A percentile compares a stretch with the other conserved stretches of the same genome.
Evolutionary conservation across 306 rosid species (phyloP).

Genomic region (Geum urbanum): DNA sequence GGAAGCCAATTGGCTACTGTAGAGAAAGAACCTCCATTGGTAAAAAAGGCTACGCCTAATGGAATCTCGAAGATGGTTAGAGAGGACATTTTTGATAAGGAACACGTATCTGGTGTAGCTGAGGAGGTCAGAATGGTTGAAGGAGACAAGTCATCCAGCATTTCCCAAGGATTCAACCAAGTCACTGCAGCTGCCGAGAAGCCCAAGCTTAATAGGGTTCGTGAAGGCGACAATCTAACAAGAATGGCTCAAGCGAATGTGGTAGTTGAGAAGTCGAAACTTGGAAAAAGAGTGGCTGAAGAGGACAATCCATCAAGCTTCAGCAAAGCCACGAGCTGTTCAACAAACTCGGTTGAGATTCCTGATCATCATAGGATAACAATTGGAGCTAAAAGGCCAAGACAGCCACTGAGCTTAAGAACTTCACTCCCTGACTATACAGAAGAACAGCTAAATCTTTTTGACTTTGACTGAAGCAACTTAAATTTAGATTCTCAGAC

Average conservation of each 20-base stretch:
- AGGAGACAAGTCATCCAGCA: constrained; percentile 1
- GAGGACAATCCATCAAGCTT: constrained; percentile 1
- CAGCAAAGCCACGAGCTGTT: constrained; percentile 4
- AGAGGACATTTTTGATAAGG: constrained; percentile 13
- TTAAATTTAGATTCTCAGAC: too few relatives aligned
- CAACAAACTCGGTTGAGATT: constrained; percentile 17
- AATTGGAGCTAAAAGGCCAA: constrained; percentile 19
- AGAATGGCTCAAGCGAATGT: constrained; percentile 1
- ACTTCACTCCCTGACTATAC: constrained; percentile 44
- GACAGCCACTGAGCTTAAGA: constrained; percentile 25
- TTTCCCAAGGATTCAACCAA: constrained; percentile 11
- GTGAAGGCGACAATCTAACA: constrained; percentile 6
- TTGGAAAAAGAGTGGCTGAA: constrained; percentile 15
- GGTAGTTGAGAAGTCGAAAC: constrained; percentile 26
- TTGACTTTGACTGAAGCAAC: constrained; percentile 48
- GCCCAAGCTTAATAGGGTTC: constrained; percentile 17
- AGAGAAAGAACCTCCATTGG: constrained; percentile 29
- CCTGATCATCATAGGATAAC: constrained; percentile 21
- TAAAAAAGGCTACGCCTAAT: constrained; percentile 11
- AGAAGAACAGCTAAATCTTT: too few relatives aligned
- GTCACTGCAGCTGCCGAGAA: constrained; percentile 27
- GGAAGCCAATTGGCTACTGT: constrained; percentile 18
- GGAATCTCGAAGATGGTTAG: constrained; percentile 12
- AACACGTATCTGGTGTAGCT: constrained; percentile 24
- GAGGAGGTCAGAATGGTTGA: constrained; percentile 24